Percentiles rank a stretch among this genome's conserved stretches.
phyloP scores from a whole-genome alignment of 768 basidiomycete genomes.

The Pleurotus ostreatus region DNA sequence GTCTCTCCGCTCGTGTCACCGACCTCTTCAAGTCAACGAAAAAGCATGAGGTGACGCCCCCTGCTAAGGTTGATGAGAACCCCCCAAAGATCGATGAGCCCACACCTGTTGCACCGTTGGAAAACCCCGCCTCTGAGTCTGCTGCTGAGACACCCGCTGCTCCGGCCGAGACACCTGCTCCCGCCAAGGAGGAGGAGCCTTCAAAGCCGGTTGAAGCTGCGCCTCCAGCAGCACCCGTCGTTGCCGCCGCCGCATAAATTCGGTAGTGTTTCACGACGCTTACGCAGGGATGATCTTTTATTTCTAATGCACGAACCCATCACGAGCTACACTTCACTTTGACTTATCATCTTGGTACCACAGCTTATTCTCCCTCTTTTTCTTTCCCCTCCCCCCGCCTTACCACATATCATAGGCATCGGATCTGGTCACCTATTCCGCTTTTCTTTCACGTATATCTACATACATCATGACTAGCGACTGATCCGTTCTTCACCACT shows the following conservation, averaged over 20 bases:
- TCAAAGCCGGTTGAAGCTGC: conserved; percentile 42
- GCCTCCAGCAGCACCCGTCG: conserved; percentile 48
- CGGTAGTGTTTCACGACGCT: not conserved
- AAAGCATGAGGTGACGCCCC: conserved; percentile 59
- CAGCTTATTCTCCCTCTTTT: conserved; percentile 22
- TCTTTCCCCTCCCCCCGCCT: conserved; percentile 39
- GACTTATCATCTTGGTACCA: conserved; percentile 27
- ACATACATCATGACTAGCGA: conserved; percentile 47
- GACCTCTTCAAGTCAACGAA: conserved; percentile 75
- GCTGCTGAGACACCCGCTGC: conserved; percentile 28
- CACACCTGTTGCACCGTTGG: conserved; percentile 75
- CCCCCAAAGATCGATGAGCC: conserved; percentile 89
- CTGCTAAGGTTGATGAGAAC: conserved; percentile 85
- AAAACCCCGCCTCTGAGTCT: conserved; percentile 63
- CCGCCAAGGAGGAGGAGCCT: conserved; percentile 27
- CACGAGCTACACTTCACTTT: conserved; percentile 24
- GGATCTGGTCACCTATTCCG: conserved; percentile 44
- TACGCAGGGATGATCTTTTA: conserved; percentile 14
- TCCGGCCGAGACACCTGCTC: conserved; percentile 25
- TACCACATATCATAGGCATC: conserved; percentile 42
- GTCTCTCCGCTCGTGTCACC: conserved; percentile 78
- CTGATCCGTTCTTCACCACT: conserved; percentile 53
- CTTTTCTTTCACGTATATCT: conserved; percentile 30
- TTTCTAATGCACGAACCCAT: conserved; percentile 41
- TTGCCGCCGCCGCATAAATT: conserved; percentile 76